Evolutionary conservation across 179 eudicot genomes (phyloP), one percentile per base, ranked within the genome.

Genomic region (Gypsophila paniculata): DNA sequence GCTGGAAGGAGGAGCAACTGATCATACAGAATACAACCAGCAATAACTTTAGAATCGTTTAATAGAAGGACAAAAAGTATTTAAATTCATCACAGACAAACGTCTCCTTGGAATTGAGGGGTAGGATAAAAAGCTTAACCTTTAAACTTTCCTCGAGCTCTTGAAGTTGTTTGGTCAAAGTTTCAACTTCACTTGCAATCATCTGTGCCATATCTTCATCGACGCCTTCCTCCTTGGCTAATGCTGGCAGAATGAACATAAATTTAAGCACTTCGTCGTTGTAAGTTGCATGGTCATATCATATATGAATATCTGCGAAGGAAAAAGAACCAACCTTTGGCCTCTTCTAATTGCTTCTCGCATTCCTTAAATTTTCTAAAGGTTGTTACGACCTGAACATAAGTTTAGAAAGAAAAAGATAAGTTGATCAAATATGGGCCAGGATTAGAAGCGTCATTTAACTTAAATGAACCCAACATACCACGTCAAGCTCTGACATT

Each of bases 121-220:
- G 61, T 34, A 25, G 69, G 46, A 11, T 21, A 32, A 18, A 65
- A 19, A 32, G 49, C 25, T 55, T 65, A 65, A 94, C 99, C 99
- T 94, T 94, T 61, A 94, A 85, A 76, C 79, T 82, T 73, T 88
- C 92, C 83, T 94, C 99, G 22, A 88, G 86, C 82, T 79, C 88
- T 76, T 86, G 79, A 54, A 87, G 85, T 77, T 92, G 86, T 42
- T 55, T 78, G 61, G 87, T 80, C 75, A 94, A 83, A 38, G 82
- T 75, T 76, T 86, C 88, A 68, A 92, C 79, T 87, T 94, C 99
- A 67, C 76, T 84, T 57, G 84, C 85, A 58, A 94, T 87, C 99
- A 94, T 94, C 72, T 87, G 85, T 32, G 85, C 87, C 97, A 94
- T 91, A 78, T 92, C 99, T 61, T 80, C 92, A 77, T 94, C 97